These are phyloP conservation scores for Aspergillus luchuensis DNA, from an alignment of 2,329 filamentous ascomycete genomes.

Conservation along the genomic window DNA sequence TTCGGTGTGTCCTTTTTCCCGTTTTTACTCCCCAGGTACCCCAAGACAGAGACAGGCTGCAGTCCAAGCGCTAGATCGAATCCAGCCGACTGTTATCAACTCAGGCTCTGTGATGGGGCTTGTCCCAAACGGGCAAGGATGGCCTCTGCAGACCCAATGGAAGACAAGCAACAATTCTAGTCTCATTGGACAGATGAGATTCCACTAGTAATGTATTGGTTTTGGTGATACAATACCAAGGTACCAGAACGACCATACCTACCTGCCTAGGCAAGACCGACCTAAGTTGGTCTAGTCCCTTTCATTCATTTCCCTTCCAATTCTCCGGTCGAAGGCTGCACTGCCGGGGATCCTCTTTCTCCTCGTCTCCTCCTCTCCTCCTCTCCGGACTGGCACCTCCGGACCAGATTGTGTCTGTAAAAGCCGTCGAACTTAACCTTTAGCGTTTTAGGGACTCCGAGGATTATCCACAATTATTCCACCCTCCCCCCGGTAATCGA, in stretches of 20 bases:
- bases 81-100: not conserved
- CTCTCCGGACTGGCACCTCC: not conserved
- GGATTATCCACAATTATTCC: not conserved
- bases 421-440: not conserved
- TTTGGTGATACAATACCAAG: not conserved
- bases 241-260: not conserved
- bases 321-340: not conserved
- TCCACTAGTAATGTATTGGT: not conserved
- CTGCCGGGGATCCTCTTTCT: not conserved
- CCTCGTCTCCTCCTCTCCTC: not conserved
- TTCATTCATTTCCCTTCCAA: not conserved
- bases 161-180: not conserved
- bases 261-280: no score
- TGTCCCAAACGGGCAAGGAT: not conserved
- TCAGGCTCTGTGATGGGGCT: not conserved
- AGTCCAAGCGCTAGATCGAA: not conserved
- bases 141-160: not conserved
- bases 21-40: no score
- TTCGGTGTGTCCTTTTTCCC: not conserved
- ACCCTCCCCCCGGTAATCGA: not conserved
- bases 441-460: no score
- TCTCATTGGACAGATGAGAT: not conserved
- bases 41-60: not conserved
- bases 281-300: no score
- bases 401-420: not conserved